Evolutionary conservation across 768 basidiomycete species (phyloP).

Genomic region (Mycena filopes): DNA sequence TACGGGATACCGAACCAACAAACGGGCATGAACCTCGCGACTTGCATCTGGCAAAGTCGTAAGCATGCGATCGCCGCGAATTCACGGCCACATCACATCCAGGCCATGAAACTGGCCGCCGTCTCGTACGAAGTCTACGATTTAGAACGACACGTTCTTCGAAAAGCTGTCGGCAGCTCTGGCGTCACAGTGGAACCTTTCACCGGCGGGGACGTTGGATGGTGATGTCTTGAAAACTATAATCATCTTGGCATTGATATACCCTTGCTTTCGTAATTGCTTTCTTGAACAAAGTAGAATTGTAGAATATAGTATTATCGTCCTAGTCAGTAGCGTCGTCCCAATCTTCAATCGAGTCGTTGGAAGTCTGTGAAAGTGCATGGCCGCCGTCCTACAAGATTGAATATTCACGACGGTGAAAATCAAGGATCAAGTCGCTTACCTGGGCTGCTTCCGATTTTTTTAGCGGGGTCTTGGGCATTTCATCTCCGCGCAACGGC

Average conservation of each 20-base stretch:
- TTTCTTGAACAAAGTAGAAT: constrained; percentile 29
- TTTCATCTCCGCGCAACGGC: constrained; percentile 38
- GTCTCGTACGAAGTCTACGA: constrained; percentile 81
- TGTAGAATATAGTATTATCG: constrained; percentile 17
- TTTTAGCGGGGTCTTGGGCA: constrained; percentile 9
- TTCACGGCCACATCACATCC: constrained; percentile 80
- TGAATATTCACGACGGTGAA: background rate
- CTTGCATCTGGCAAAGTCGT: constrained; percentile 95
- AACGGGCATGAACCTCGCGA: constrained; percentile 90
- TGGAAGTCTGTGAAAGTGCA: constrained; percentile 38
- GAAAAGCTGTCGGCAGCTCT: constrained; percentile 70
- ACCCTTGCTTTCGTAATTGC: constrained; percentile 12
- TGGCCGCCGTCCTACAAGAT: background rate
- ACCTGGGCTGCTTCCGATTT: constrained; percentile 1
- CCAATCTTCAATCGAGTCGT: constrained; percentile 56
- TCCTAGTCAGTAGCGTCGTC: constrained; percentile 28
- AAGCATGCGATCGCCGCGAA: constrained; percentile 85
- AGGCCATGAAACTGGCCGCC: constrained; percentile 84
- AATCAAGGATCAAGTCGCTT: background rate
- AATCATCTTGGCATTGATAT: constrained; percentile 3
- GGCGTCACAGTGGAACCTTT: constrained; percentile 70
- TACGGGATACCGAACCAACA: constrained; percentile 83
- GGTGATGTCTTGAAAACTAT: constrained; percentile 49
- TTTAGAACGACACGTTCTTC: constrained; percentile 79
- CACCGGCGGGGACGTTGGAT: constrained; percentile 73